Evolutionary conservation across 78 protist genomes (phyloP).

Genomic region (Cavenderia fasciculata): DNA sequence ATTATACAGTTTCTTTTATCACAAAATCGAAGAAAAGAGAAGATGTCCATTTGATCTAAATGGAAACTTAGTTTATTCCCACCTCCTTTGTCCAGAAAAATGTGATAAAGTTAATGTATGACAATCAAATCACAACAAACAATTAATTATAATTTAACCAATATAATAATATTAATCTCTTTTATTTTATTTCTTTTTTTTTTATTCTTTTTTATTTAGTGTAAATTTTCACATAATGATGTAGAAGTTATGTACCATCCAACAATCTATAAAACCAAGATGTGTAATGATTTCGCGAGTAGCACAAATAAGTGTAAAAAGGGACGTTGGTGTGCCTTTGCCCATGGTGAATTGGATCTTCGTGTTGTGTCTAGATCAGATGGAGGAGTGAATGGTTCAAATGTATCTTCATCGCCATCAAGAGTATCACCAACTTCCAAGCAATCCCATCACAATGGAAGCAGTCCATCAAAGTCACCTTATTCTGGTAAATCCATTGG

Average conservation of each 20-base stretch:
- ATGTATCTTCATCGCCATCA: too few relatives aligned
- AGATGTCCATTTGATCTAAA: conserved; percentile 45
- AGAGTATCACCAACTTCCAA: too few relatives aligned
- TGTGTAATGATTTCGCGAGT: conserved; percentile 27
- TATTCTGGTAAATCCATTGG: background rate
- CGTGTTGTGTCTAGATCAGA: too few relatives aligned
- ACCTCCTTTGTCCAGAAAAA: conserved; percentile 3
- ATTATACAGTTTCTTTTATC: conserved; percentile 42
- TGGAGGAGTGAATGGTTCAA: too few relatives aligned
- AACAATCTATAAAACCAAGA: conserved; percentile 33
- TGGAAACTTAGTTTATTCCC: conserved; percentile 24
- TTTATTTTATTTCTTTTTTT: background rate
- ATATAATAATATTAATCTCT: background rate
- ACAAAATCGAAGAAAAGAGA: conserved; percentile 57
- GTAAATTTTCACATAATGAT: conserved; percentile 64
- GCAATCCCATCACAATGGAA: too few relatives aligned
- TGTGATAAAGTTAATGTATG: conserved; percentile 53
- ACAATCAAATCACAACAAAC: too few relatives aligned
- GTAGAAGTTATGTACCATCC: conserved; percentile 75
- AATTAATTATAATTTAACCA: background rate
- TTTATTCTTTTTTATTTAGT: background rate
- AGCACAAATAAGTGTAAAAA: conserved; percentile 28
- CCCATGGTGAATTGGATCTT: conserved; percentile 31
- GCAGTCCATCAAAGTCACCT: too few relatives aligned
- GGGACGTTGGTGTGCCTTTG: conserved; percentile 70